Base-by-base conservation (phyloP, 1,139 yeast species). In the Lodderomyces orthopsilosis region DNA sequence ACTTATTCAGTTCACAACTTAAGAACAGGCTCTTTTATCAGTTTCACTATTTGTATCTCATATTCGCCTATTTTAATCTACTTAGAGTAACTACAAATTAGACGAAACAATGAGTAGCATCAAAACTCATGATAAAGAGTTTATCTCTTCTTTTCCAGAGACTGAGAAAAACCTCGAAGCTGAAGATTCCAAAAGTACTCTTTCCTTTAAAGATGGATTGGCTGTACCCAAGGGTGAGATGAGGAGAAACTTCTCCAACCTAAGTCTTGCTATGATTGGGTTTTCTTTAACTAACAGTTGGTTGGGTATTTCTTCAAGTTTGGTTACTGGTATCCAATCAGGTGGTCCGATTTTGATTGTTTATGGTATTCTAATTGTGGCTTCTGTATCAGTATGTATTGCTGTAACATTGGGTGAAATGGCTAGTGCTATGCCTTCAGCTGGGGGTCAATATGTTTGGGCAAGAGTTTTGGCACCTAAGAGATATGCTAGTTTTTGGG, bases 291-390 rank as follows among this genome's bases (percentile, higher is more conserved):
- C 88, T 22, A 81, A 81, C 63, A 80, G 85, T 7, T 81, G 87
- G 87, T 78, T 80, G 15, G 52, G 53, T 35, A 46, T 50, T 43
- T 79, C 84, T 13, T 81, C 85, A 1, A 77, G 85, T 10, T 69
- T 81, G 59, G 70, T 80, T 45, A 77, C 85, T 17, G 84, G 85
- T 55, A 79, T 81, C 45, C 66, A 72, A 45, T 77, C 85, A 22
- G 86, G 86, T 50, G 89, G 89, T 24, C 87, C 89, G 9, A 65
- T 82, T 68, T 62, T 81, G 65, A 77, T 82, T 50, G 77, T 82
- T 13, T 83, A 81, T 54, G 89, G 89, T 54, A 81, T 82, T 51
- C 64, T 83, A 23, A 81, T 83, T 51, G 73, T 83, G 46, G 81
- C 88, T 0, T 62, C 62, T 46, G 57, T 70, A 28, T 69, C 75